Base-by-base conservation (phyloP, 192 early-diverging fungal genomes). In the Entophlyctis helioformis region DNA sequence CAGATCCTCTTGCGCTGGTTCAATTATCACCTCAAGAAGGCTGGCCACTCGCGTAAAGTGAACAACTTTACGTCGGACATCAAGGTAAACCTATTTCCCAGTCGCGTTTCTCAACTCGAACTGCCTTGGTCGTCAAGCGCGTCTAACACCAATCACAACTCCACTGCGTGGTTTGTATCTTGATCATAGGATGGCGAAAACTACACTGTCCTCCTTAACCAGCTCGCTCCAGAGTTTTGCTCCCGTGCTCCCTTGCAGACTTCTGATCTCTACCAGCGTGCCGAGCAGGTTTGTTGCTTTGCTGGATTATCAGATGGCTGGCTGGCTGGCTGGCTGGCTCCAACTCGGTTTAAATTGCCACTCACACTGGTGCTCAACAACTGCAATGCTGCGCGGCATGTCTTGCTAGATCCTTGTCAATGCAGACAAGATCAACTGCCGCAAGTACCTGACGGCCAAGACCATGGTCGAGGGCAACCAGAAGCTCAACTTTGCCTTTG, bases 1-100 rank as follows among this genome's bases (percentile, higher is more conserved):
- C 89, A 89, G 48, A 96, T 98, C 57, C 71, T 98, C 54, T 70
- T 98, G 61, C 71, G 96, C 48, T 98, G 96, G 96, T 92, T 96
- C 76, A 98, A 98, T 70, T 98, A 92, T 72, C 96, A 98, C 56
- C 60, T 98, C 53, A 91, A 89, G 46, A 86, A 87, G 43, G 89
- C 89, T 31, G 83, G 83, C 25, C 95, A 88, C 83, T 53, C 72
- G 34, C 69, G 86, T 26, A 69, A 69, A 36, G 90, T 98, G 23
- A 71, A 69, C 18, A 98, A 98, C 74, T 94, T 98, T 62, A 80
- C 71, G 48, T 63, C 68, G 51, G 96, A 98, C 68, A 81, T 98
- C 50, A 81, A 83, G 62, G 60, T 62, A 39, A 18, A 49, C 15
- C 15, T 31, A 21, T 49, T 22, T 36, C 23, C 5, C 4, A 16